Evolutionary conservation across 352 stramenopile genomes (phyloP), one percentile per base, ranked within the genome.

Genomic region (Thalassiosira hispida): DNA sequence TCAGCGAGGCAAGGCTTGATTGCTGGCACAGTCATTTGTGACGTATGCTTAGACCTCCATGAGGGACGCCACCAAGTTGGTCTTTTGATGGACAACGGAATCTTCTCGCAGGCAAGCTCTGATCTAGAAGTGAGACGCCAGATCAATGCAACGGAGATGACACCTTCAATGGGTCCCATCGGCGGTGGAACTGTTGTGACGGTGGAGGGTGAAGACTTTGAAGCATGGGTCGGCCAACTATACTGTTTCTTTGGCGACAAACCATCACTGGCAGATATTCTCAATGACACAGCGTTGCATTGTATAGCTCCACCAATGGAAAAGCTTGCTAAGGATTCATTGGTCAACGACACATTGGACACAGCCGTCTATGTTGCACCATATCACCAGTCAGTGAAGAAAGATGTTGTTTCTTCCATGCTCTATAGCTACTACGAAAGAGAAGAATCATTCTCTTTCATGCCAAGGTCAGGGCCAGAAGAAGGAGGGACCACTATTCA

Each of bases 211-310:
- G 20, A 77, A 20, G 55, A 40, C 8, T 70, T 77, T 62, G 40
- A 68, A 33, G 27, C 14, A 18, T 69, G 57, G 55, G 33, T 25
- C 40, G 20, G 18, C 12, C 40, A 64, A 35, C 6, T 68, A 16
- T 61, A 46, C 14, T 77, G 68, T 51, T 61, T 42, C 56, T 77
- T 77, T 51, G 68, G 68, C 18, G 4, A 60, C 20, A 22, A 23
- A 7, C 12, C 2, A 16, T 20, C 56, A 35, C 5, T 25, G 14
- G 68, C 68, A 42, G 52, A 2, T 2, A 31, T 77, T 22, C 44
- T 77, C 20, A 77, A 69, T 35, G 16, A 47, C 23, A 69, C 33
- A 49, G 35, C 20, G 1, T 27, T 69, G 38, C 23, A 77, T 14
- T 77, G 68, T 20, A 22, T 23, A 20, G 22, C 23, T n/a, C 55